Conservation (phyloP, 208 protist genomes). For the Trypanosoma mega region DNA sequence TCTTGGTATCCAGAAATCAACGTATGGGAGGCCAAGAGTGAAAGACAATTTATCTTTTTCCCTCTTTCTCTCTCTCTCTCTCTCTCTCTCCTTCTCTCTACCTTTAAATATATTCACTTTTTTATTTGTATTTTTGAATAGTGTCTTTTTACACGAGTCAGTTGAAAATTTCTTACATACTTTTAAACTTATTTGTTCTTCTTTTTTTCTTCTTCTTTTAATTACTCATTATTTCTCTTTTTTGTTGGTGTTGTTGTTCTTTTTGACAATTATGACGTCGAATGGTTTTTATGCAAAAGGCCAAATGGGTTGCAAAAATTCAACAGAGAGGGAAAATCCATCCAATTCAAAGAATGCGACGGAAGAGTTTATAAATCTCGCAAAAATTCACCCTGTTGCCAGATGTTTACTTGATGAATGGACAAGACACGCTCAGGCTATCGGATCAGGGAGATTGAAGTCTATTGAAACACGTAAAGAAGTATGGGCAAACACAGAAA, state of each 20-base stretch:
- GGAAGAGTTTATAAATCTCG: slow-evolving; percentile 53
- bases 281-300: neutral
- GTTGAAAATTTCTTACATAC: neutral
- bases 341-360: slow-evolving; percentile 3
- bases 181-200: slow-evolving; percentile 4
- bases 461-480: slow-evolving; percentile 43
- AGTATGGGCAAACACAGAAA: slow-evolving; percentile 64
- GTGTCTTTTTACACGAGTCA: too few species aligned
- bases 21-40: too few species aligned
- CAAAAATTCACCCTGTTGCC: slow-evolving; percentile 67
- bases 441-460: slow-evolving; percentile 30
- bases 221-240: neutral
- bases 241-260: slow-evolving; percentile 15
- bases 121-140: too few species aligned
- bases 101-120: too few species aligned
- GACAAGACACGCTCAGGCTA: slow-evolving; percentile 35
- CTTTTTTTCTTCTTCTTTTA: slow-evolving; percentile 14
- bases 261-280: neutral
- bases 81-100: too few species aligned
- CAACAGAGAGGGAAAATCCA: neutral
- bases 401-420: slow-evolving; percentile 67
- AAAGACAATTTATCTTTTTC: too few species aligned
- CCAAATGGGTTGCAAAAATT: slow-evolving; percentile 1
- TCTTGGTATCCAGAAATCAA: too few species aligned
- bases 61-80: too few species aligned